Evolutionary conservation across 306 rosid species (phyloP), one percentile per base, ranked within the genome.

Genomic region (Prunus armeniaca): DNA sequence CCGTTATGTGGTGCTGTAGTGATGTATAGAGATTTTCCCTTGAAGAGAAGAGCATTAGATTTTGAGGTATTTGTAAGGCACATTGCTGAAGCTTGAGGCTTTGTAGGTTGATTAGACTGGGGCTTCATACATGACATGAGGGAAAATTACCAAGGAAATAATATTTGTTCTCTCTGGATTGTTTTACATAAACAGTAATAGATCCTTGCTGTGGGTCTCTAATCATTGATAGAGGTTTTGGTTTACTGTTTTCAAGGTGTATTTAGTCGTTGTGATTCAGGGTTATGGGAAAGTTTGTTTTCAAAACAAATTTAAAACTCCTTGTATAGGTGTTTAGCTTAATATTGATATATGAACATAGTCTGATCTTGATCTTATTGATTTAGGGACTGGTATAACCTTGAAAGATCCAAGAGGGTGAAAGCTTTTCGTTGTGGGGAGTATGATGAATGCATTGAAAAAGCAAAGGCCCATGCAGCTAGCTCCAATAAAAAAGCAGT

Each of bases 401-500:
- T 96, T 82, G 97, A 91, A 76, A 96, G 87, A 73, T 96, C 99
- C 3, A 92, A 96, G 88, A 88, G 98, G 75, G 91, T 96, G 67
- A 96, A 96, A 78, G 88, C 99, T 61, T 96, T 96, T 86, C 96
- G 98, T 62, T 96, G 99, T 66, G 97, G 98, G 70, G 98, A 96
- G 81, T 92, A 92, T 80, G 92, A 91, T 69, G 96, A 85, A 56
- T 91, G 93, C 83, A 96, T 96, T 81, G 97, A 88, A 84, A 92
- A 88, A 82, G 99, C 99, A 32, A 96, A 91, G 86, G 91, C 87
- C 14, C 85, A 92, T 76, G 96, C 89, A 58, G 92, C 97, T 15
- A 88, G 69, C 84, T 79, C 89, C 70, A 91, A 75, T 86, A 96
- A 88, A 87, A 96, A 89, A 79, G 95, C 87, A 11, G 97, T 87